Conservation (phyloP, 768 basidiomycete species). For the Gloeostereum incarnatum region DNA sequence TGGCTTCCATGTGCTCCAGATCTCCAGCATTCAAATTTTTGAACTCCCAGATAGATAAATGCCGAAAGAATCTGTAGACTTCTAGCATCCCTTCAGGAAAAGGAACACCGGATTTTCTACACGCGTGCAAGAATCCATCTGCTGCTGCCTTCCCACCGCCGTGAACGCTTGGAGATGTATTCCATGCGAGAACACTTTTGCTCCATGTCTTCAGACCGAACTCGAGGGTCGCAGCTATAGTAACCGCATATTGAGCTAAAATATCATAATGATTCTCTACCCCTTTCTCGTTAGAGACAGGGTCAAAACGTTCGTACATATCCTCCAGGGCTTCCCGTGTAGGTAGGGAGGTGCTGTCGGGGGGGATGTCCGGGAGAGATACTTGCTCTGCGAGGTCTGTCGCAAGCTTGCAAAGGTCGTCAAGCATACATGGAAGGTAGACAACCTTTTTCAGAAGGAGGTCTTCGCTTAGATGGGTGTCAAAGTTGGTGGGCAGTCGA, state of each 20-base stretch:
- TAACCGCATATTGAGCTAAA: background rate
- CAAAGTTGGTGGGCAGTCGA: background rate
- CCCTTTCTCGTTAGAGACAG: background rate
- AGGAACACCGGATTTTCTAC: too few species aligned
- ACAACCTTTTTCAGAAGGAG: background rate
- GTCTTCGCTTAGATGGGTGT: background rate
- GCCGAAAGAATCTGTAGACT: slow-evolving; percentile 5
- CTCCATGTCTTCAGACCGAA: background rate
- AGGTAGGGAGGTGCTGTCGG: background rate
- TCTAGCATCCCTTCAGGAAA: background rate
- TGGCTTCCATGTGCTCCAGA: background rate
- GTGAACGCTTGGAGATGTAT: background rate
- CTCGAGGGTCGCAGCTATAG: background rate
- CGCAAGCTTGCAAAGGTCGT: background rate
- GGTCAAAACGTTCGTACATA: background rate
- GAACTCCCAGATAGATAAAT: slow-evolving; percentile 11
- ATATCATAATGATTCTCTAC: background rate
- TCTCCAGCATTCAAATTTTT: slow-evolving; percentile 9
- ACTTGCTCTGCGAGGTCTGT: background rate
- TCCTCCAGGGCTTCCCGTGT: background rate
- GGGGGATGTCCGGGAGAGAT: too few species aligned
- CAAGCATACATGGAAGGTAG: background rate
- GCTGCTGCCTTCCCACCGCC: background rate
- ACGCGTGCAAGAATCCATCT: background rate
- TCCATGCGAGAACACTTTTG: background rate